These are phyloP conservation scores for Xylariaceae sp. DNA, from an alignment of 2,329 filamentous ascomycete genomes.

Conservation along the genomic window DNA sequence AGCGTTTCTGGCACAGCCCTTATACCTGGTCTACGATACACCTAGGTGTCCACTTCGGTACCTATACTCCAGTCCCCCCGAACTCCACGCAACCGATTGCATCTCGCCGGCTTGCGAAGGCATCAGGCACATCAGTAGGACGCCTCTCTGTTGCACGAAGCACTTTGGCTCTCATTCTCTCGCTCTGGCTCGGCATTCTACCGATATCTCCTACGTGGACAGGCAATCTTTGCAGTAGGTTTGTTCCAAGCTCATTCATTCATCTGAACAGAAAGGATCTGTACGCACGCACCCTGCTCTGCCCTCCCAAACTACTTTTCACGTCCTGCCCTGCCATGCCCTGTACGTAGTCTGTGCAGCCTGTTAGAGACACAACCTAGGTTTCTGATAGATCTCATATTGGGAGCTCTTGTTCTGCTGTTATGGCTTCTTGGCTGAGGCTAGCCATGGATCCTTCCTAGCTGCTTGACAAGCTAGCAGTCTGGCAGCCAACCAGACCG, in stretches of 20 bases:
- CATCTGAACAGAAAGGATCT: slow-evolving; percentile 28
- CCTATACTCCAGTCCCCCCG: slow-evolving; percentile 5
- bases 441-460: slow-evolving; percentile 11
- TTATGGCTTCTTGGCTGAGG: slow-evolving; percentile 15
- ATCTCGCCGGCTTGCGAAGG: slow-evolving; percentile 6
- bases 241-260: slow-evolving; percentile 24
- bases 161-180: slow-evolving; percentile 1
- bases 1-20: too few species aligned
- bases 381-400: slow-evolving; percentile 29
- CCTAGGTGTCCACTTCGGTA: background rate
- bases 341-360: slow-evolving; percentile 17
- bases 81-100: slow-evolving; percentile 4
- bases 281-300: slow-evolving; percentile 21
- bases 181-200: slow-evolving; percentile 2
- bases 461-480: slow-evolving; percentile 16
- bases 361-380: slow-evolving; percentile 26
- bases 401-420: slow-evolving; percentile 8
- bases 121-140: slow-evolving; percentile 4
- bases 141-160: slow-evolving; percentile 3
- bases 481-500: slow-evolving; percentile 7
- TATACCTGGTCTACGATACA: too few species aligned
- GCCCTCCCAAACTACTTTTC: slow-evolving; percentile 7
- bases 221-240: slow-evolving; percentile 23
- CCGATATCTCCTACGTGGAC: slow-evolving; percentile 3
- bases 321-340: slow-evolving; percentile 13